Base-by-base conservation (phyloP, 768 basidiomycete genomes). In the Pleurotus sapidus region DNA sequence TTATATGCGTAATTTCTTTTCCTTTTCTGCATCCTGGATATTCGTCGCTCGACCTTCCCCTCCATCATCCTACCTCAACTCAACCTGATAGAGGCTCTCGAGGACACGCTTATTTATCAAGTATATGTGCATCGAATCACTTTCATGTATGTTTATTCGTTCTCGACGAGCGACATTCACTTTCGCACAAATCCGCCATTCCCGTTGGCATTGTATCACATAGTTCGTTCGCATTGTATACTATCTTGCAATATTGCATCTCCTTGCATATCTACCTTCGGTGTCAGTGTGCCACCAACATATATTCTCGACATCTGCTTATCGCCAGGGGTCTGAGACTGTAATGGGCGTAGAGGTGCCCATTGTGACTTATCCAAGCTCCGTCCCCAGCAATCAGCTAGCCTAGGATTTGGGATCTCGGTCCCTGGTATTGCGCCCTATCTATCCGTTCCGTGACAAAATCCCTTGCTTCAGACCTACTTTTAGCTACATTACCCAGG, bases 91-190 rank as follows among this genome's bases (percentile, higher is more conserved):
- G 51, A 53, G 39, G 37, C 39, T n/a, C 20, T 30, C 11, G 49
- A 24, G 15, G 27, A 24, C n/a, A 34, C 42, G 27, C 14, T 20
- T 50, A 50, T 50, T 34, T 50, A 50, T 50, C 23, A 24, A n/a
- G 49, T 34, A n/a, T 50, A 50, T 50, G 20, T 34, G 49, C 25
- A 15, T 15, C 23, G 14, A 24, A 30, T 30, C 46, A 20, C 46
- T 53, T 53, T 39, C 27, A 15, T 53, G 51, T 53, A 53, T 53
- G 51, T 53, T 53, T 53, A 53, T 53, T 53, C 51, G 51, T 53
- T 53, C 51, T 39, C 37, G 34, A 53, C 51, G 51, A 37, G 51
- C 51, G 51, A 53, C 51, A 39, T 50, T 53, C 37, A 27, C 38
- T 24, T 53, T 53, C 51, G 37, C 11, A 27, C 12, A 12, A 53